These are phyloP conservation scores for Gymnopilus dilepis DNA, from an alignment of 768 basidiomycete species.

Conservation along the genomic window DNA sequence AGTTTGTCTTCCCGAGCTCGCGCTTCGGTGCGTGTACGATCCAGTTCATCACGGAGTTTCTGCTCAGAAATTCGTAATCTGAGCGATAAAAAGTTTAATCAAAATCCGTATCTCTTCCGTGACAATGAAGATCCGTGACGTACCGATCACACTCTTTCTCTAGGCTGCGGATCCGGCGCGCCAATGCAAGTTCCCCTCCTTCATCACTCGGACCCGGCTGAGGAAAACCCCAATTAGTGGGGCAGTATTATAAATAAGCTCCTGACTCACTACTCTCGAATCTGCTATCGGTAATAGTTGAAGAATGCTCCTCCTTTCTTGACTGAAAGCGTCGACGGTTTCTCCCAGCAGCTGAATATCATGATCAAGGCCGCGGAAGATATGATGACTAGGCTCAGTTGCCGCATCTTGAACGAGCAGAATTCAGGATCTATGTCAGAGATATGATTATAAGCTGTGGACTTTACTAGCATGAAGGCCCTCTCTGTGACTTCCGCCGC, in stretches of 20 bases:
- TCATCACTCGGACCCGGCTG: not conserved
- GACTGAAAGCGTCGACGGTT: conserved; percentile 41
- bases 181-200: not conserved
- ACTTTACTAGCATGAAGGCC: not conserved
- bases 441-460: no score
- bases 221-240: not conserved
- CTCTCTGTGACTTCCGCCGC: not conserved
- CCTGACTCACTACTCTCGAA: not conserved
- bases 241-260: not conserved
- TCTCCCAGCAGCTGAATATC: conserved; percentile 41
- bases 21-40: conserved; percentile 25
- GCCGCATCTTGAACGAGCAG: not conserved
- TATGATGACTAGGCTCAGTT: not conserved
- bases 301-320: conserved; percentile 40
- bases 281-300: not conserved
- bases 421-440: not conserved
- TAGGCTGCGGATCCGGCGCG: conserved; percentile 16
- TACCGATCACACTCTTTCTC: conserved; percentile 43
- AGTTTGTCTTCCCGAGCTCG: conserved; percentile 39
- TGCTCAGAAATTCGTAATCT: conserved; percentile 36
- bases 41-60: conserved; percentile 37
- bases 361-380: conserved; percentile 31
- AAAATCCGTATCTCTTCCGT: not conserved
- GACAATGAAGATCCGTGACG: conserved; percentile 5
- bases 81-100: not conserved